Percentiles rank a stretch among this genome's conserved stretches.
Conservation (phyloP, 2,329 filamentous ascomycete species). For the Apiospora phragmitis region DNA sequence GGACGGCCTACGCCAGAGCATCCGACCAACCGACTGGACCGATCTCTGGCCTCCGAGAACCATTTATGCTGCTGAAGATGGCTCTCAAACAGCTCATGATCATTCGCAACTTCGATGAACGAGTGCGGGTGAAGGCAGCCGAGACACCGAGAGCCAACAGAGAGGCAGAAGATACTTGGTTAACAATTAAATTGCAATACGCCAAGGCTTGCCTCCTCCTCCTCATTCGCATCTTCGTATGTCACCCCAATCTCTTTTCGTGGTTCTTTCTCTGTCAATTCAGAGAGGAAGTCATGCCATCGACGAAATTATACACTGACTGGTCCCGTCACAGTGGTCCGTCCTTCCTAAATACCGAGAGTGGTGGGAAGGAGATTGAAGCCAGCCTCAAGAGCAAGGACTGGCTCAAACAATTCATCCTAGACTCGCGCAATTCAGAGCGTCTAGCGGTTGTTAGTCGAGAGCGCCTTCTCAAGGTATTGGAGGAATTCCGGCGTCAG, state of each 20-base stretch:
- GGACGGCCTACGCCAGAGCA: constrained; percentile 8
- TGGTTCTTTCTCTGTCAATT: not conserved
- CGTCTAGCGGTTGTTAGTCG: not conserved
- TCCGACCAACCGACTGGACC: not conserved
- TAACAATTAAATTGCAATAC: not conserved
- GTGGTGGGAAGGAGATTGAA: constrained; percentile 26
- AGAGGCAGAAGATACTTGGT: not conserved
- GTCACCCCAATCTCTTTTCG: not conserved
- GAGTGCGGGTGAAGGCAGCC: not conserved
- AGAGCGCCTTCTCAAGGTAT: constrained; percentile 1
- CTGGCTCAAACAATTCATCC: constrained; percentile 25
- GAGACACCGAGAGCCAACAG: not conserved
- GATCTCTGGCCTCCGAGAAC: constrained; percentile 6
- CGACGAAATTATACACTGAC: not conserved
- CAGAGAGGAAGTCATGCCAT: not conserved
- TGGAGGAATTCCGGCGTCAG: constrained; percentile 13
- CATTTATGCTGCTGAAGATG: not conserved
- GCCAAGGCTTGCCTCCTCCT: not conserved
- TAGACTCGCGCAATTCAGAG: constrained; percentile 23
- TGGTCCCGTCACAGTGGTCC: constrained; percentile 22
- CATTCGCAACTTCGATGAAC: not conserved
- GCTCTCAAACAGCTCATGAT: not conserved
- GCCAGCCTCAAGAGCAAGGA: constrained; percentile 18
- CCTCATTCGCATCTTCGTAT: not conserved
- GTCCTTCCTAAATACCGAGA: constrained; percentile 19